Base-by-base conservation (phyloP, 345 rosid species). In the Populus euphratica region DNA sequence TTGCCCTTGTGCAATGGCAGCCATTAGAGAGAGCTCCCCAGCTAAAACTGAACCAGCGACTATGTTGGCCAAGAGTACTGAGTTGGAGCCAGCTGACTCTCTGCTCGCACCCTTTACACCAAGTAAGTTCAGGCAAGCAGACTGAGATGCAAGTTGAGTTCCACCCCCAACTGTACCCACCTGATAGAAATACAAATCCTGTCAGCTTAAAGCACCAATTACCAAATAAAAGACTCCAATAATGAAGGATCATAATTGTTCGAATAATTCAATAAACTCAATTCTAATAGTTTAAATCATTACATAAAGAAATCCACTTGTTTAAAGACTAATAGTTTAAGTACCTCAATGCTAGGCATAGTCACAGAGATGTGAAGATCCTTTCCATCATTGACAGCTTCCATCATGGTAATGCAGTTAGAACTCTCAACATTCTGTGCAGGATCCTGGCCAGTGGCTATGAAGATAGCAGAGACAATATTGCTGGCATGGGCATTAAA, bases 151-250 rank as follows among this genome's bases (percentile, higher is more conserved):
- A 2, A 93, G 93, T 72, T 93, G 98, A 61, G 98, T 93, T 59
- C 98, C 98, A 6, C 98, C 98, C 71, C 98, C 98, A 14, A 93
- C 90, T 23, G 98, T 91, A 12, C 98, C 96, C 78, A 93, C 96
- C 97, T 91, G 82, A 35, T 13, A 18, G 25, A 80, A 35, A 21
- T 21, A 56, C 50, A 8, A 33, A 44, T 65, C 25, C 63, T 27
- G 69, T 65, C 41, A 17, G 35, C 69, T 10, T 56, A n/a, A 52
- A 52, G 6, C 59, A 52, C n/a, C 23, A 7, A 18, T 17, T 17
- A 52, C 59, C 59, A 52, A 52, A 52, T 52, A 6, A 18, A 52
- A 21, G 18, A 18, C 59, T 52, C n/a, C 59, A 20, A 18, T 52
- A 20, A 52, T 2, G 23, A 52, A 52, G 59, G 59, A 52, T 52